Evolutionary conservation across 441 rosid species (phyloP), one percentile per base, ranked within the genome.

Genomic region (Bruguiera hainesii): DNA sequence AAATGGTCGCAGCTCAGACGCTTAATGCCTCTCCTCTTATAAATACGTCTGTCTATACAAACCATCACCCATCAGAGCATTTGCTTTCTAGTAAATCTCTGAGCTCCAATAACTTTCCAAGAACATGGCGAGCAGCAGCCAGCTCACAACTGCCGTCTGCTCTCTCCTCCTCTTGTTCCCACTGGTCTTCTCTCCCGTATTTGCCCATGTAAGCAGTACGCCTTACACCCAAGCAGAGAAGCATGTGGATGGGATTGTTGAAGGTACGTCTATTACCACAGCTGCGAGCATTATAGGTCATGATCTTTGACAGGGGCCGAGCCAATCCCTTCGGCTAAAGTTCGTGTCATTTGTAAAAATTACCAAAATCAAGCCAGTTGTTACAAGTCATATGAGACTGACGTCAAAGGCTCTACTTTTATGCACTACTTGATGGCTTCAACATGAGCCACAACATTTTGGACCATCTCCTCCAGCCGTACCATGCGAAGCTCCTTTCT

Each of bases 251-350:
- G 89, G 84, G 8, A 87, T 81, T 29, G 85, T 93, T 19, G 97
- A 89, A 79, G 98, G 97, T 49, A 80, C 77, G 95, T 93, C 37
- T 93, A 90, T 61, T 90, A 96, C 78, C 98, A 93, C 71, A 74
- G 88, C 74, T 90, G 97, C 68, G 79, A 83, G 37, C 68, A 80
- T 33, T 77, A 29, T 55, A 93, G 97, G 18, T 76, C 95, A 25
- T 86, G 98, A 97, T 89, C 91, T 10, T 78, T 87, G 71, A 73
- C 72, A 2, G 87, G 74, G 21, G 96, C 96, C 21, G 66, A 86
- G 60, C 88, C 95, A 6, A 82, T 93, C 61, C 80, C 82, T 31
- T 85, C 82, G 2, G 96, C 98, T 25, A 85, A 79, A 78, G 74
- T 90, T 67, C 82, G 98, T 67, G 87, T 93, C 60, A 71, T 85